Conservation (phyloP, 1,284 basidiomycete species). For the Stygiomarasmius scandens region DNA sequence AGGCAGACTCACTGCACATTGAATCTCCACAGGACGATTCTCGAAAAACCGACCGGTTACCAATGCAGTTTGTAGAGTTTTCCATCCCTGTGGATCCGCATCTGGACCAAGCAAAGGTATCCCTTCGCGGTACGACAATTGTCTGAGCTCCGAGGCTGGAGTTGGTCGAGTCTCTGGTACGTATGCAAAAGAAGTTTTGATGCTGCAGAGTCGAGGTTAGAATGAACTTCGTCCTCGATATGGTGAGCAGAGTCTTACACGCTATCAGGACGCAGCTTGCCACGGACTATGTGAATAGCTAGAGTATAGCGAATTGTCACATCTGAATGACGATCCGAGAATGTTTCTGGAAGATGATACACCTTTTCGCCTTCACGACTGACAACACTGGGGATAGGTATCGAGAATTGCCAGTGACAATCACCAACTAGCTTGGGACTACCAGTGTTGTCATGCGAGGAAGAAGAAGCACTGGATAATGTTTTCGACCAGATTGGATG, state of each 20-base stretch:
- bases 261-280: constrained; percentile 47
- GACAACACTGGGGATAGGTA: constrained; percentile 42
- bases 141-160: constrained; percentile 45
- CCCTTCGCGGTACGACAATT: constrained; percentile 48
- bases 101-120: constrained; percentile 44
- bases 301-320: constrained; percentile 52
- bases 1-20: constrained; percentile 26
- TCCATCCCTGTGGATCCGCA: constrained; percentile 51
- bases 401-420: constrained; percentile 47
- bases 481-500: constrained; percentile 49
- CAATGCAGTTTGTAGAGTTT: constrained; percentile 37
- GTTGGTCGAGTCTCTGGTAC: constrained; percentile 47
- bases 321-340: constrained; percentile 45
- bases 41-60: constrained; percentile 45
- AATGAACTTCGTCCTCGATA: background rate
- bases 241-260: constrained; percentile 32
- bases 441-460: constrained; percentile 8
- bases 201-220: constrained; percentile 30
- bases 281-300: constrained; percentile 42
- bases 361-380: constrained; percentile 28
- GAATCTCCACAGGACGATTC: constrained; percentile 39
- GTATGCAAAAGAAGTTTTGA: constrained; percentile 53
- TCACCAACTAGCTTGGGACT: constrained; percentile 43
- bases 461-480: constrained; percentile 37
- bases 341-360: constrained; percentile 49